These are phyloP conservation scores for Fusarium pseudonygamai DNA, from an alignment of 2,329 filamentous ascomycete species.

Conservation along the genomic window DNA sequence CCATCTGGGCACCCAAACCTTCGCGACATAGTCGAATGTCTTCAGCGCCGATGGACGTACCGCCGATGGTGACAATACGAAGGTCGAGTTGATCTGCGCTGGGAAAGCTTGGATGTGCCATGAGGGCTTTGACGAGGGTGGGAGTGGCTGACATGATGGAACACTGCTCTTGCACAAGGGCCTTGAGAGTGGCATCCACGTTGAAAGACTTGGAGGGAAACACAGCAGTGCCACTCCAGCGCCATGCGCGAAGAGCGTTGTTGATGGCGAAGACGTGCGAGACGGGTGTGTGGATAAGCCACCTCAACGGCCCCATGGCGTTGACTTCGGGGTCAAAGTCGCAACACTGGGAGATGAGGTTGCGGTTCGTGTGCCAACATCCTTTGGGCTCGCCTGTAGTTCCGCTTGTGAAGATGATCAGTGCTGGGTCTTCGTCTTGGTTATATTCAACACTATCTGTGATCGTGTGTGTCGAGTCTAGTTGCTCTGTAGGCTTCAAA, in stretches of 20 bases:
- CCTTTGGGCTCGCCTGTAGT: conserved; percentile 60
- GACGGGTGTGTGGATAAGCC: conserved; percentile 51
- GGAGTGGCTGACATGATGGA: conserved; percentile 54
- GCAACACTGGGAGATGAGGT: conserved; percentile 50
- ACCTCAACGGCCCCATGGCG: conserved; percentile 42
- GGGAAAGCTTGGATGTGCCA: conserved; percentile 45
- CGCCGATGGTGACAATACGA: conserved; percentile 48
- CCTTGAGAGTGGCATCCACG: conserved; percentile 45
- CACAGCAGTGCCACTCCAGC: conserved; percentile 47
- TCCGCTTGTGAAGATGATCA: conserved; percentile 60
- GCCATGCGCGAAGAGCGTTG: conserved; percentile 51
- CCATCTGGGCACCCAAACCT: conserved; percentile 45
- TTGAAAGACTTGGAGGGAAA: conserved; percentile 49
- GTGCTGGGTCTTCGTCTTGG: conserved; percentile 41
- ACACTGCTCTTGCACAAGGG: conserved; percentile 47
- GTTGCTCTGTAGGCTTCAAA: neutral
- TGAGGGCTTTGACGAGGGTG: conserved; percentile 47
- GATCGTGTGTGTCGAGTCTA: neutral
- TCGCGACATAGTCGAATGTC: conserved; percentile 48
- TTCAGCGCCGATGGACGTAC: conserved; percentile 44
- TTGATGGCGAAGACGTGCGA: conserved; percentile 53
- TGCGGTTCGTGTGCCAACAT: conserved; percentile 53
- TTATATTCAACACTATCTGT: neutral
- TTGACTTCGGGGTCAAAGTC: conserved; percentile 50
- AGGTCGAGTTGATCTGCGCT: conserved; percentile 42